Evolutionary conservation across 2,329 filamentous ascomycete genomes (phyloP).

Genomic region (Thelonectria blattea): DNA sequence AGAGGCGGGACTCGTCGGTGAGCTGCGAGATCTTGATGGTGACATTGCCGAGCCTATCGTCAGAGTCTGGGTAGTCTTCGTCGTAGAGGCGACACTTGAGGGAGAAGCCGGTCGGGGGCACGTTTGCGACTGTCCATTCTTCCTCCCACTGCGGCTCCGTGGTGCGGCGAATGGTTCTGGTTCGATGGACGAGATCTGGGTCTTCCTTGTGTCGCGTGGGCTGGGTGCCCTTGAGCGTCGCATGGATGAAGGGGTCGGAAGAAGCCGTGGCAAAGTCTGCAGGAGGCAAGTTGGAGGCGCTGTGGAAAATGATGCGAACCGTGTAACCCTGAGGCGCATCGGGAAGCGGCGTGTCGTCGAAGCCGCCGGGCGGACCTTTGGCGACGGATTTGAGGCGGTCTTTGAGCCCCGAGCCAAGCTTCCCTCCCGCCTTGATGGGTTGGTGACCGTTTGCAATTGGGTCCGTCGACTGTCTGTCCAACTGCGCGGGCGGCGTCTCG

Average conservation of each 20-base stretch:
- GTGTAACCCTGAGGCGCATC: slow-evolving; percentile 80
- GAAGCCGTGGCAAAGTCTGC: slow-evolving; percentile 79
- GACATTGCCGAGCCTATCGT: slow-evolving; percentile 88
- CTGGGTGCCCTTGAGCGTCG: slow-evolving; percentile 75
- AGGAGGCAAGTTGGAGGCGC: slow-evolving; percentile 79
- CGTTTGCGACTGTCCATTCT: slow-evolving; percentile 86
- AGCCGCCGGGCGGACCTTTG: slow-evolving; percentile 72
- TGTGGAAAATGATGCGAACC: slow-evolving; percentile 82
- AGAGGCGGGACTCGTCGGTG: slow-evolving; percentile 70
- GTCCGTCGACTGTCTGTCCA: not conserved
- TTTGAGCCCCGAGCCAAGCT: slow-evolving; percentile 32
- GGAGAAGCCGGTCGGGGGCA: slow-evolving; percentile 79
- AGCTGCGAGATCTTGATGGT: slow-evolving; percentile 70
- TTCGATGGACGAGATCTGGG: slow-evolving; percentile 75
- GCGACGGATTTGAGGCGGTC: slow-evolving; percentile 35
- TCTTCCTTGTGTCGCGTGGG: slow-evolving; percentile 85
- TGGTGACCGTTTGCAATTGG: slow-evolving; percentile 24
- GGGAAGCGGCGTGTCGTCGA: slow-evolving; percentile 79
- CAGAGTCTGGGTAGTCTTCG: slow-evolving; percentile 84
- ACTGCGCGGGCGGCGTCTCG: not conserved
- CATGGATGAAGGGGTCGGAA: slow-evolving; percentile 82
- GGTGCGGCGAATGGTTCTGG: slow-evolving; percentile 73
- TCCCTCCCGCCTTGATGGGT: slow-evolving; percentile 14
- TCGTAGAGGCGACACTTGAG: slow-evolving; percentile 90
- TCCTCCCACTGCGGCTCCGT: slow-evolving; percentile 82